Percentiles rank a stretch among this genome's conserved stretches.
Evolutionary conservation across 2,329 filamentous ascomycete species (phyloP).

Genomic region (Triangularia setosa): DNA sequence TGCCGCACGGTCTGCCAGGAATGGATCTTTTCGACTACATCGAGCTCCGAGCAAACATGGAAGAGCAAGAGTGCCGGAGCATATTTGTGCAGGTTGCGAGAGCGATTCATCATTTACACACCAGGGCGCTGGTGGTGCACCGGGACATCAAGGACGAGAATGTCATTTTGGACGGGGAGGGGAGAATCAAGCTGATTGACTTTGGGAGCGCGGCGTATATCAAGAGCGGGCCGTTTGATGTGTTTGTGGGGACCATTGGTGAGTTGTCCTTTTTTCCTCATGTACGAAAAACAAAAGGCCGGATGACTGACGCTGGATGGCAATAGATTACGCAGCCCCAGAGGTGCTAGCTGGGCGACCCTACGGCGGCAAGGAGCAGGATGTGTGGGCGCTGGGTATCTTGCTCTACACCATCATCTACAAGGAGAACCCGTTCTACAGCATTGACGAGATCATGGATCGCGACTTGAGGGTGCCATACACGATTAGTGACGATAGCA

Average conservation of each 20-base stretch:
- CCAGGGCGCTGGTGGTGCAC: constrained; percentile 86
- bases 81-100: constrained; percentile 93
- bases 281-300: not conserved
- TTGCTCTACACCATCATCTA: constrained; percentile 98
- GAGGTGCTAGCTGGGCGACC: constrained; percentile 90
- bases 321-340: constrained; percentile 90
- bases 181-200: constrained; percentile 94
- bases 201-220: constrained; percentile 98
- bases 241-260: constrained; percentile 99
- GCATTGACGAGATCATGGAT: constrained; percentile 98
- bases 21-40: constrained; percentile 99
- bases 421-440: constrained; percentile 99
- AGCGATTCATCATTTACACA: constrained; percentile 88
- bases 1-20: constrained; percentile 87
- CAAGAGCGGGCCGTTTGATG: constrained; percentile 96
- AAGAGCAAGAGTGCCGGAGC: constrained; percentile 85
- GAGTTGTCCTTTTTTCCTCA: constrained; percentile 33
- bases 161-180: constrained; percentile 90
- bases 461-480: constrained; percentile 90
- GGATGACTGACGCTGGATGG: not conserved
- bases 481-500: constrained; percentile 83
- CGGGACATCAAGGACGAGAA: constrained; percentile 99
- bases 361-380: constrained; percentile 94
- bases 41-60: constrained; percentile 92
- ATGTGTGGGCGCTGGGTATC: constrained; percentile 96